Percentiles rank a stretch among this genome's conserved stretches.
Evolutionary conservation across 257 asterid species (phyloP).

Genomic region (Penstemon newberryi): DNA sequence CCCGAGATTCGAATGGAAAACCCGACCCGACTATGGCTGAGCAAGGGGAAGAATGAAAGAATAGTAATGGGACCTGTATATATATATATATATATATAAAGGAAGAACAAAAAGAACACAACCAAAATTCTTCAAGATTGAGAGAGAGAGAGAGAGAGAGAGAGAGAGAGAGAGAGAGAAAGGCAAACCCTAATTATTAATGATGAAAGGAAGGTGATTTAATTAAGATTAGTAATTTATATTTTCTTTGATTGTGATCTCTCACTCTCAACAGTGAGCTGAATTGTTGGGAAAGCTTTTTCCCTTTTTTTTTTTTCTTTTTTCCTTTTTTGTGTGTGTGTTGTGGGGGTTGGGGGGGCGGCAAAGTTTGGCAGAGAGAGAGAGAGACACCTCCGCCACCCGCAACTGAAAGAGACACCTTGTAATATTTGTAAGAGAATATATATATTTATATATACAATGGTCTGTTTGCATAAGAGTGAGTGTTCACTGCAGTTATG

Average conservation of each 20-base stretch:
- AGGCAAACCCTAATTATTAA: slow-evolving; percentile 43
- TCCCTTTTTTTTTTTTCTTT: neutral
- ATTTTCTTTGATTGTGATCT: slow-evolving; percentile 27
- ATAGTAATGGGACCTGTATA: slow-evolving; percentile 25
- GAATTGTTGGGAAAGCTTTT: slow-evolving; percentile 65
- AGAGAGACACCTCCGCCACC: slow-evolving; percentile 47
- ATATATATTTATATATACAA: neutral
- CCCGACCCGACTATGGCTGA: slow-evolving; percentile 12
- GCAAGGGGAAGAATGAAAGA: slow-evolving; percentile 44
- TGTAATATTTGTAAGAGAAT: slow-evolving; percentile 6
- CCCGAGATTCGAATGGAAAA: slow-evolving; percentile 23
- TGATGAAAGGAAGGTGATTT: slow-evolving; percentile 39
- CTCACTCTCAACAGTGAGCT: slow-evolving; percentile 42
- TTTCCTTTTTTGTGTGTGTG: too few species aligned
- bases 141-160: neutral
- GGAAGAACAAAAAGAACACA: slow-evolving; percentile 8
- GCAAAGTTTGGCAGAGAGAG: slow-evolving; percentile 36
- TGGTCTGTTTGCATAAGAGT: slow-evolving; percentile 1
- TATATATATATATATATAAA: slow-evolving; percentile 47
- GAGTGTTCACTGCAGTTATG: neutral
- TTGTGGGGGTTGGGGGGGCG: slow-evolving; percentile 25
- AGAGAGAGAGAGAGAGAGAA: slow-evolving; percentile 21
- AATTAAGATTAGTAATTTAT: slow-evolving; percentile 12
- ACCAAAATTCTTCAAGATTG: neutral
- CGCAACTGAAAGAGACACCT: slow-evolving; percentile 54